phyloP scores from a whole-genome alignment of 371 early-diverging fungal genomes.

The Gilbertella persicaria region DNA sequence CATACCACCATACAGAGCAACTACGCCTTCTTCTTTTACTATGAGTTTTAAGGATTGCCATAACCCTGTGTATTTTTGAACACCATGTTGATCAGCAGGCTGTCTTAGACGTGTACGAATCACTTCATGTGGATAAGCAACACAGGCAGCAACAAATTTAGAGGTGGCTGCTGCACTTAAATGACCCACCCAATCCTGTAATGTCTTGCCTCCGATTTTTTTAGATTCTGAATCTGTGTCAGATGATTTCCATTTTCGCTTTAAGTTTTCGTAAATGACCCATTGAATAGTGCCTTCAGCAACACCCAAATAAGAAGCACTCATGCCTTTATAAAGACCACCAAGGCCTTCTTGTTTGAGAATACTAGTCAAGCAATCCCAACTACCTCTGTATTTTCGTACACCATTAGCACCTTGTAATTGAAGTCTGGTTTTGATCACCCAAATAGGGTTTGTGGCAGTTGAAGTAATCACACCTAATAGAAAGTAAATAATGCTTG shows the following conservation, averaged over 20 bases:
- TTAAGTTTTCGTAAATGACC: slow-evolving; percentile 92
- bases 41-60: slow-evolving; percentile 72
- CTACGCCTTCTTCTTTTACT: slow-evolving; percentile 82
- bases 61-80: slow-evolving; percentile 80
- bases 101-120: slow-evolving; percentile 82
- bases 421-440: slow-evolving; percentile 95
- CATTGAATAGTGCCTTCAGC: slow-evolving; percentile 92
- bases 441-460: slow-evolving; percentile 95
- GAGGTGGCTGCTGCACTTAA: slow-evolving; percentile 84
- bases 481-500: neutral
- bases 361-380: slow-evolving; percentile 74
- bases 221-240: slow-evolving; percentile 7
- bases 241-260: slow-evolving; percentile 44
- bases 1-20: slow-evolving; percentile 92
- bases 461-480: slow-evolving; percentile 72
- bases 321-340: slow-evolving; percentile 89
- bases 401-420: slow-evolving; percentile 60
- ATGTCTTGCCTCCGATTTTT: slow-evolving; percentile 36
- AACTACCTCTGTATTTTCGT: slow-evolving; percentile 69
- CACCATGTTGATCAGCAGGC: slow-evolving; percentile 55
- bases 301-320: slow-evolving; percentile 86
- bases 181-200: slow-evolving; percentile 71
- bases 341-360: slow-evolving; percentile 79
- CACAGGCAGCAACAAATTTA: slow-evolving; percentile 86
- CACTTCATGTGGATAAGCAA: slow-evolving; percentile 90